Conservation (phyloP, 176 grass and related monocot species). For the Rhynchospora tenuis region DNA sequence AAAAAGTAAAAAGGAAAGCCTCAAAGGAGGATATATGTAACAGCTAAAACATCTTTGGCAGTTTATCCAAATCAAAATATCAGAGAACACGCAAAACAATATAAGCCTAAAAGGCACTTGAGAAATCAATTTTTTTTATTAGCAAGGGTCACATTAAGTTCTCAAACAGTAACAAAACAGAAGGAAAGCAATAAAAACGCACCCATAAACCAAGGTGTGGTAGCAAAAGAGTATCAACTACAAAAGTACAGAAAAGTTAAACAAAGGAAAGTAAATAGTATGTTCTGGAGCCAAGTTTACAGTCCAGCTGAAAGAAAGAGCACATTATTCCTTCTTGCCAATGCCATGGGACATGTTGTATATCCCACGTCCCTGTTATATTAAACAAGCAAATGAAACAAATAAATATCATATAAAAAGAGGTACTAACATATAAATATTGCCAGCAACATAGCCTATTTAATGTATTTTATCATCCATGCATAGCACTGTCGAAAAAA, state of each 20-base stretch:
- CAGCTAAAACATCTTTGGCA: too few relatives aligned
- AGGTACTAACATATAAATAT: background rate
- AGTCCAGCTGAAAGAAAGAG: background rate
- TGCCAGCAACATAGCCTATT: background rate
- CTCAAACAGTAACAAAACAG: background rate
- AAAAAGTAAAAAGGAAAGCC: too few relatives aligned
- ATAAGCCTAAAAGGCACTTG: background rate
- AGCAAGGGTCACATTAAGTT: background rate
- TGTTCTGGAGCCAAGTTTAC: background rate
- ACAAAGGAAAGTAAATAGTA: background rate
- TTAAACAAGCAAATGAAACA: background rate
- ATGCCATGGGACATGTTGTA: conserved; percentile 70
- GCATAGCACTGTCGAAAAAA: background rate
- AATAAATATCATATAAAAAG: background rate
- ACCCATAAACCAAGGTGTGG: background rate
- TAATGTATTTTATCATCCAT: background rate
- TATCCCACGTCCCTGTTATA: conserved; percentile 48
- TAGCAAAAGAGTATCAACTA: background rate
- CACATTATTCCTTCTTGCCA: conserved; percentile 51
- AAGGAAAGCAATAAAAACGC: background rate
- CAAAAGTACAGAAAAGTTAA: background rate
- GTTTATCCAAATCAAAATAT: too few relatives aligned
- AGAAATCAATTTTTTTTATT: background rate
- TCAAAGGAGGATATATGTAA: too few relatives aligned
- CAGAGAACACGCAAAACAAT: background rate